Evolutionary conservation across 768 basidiomycete species (phyloP), one percentile per base, ranked within the genome.

Genomic region (Suillus clintonianus): DNA sequence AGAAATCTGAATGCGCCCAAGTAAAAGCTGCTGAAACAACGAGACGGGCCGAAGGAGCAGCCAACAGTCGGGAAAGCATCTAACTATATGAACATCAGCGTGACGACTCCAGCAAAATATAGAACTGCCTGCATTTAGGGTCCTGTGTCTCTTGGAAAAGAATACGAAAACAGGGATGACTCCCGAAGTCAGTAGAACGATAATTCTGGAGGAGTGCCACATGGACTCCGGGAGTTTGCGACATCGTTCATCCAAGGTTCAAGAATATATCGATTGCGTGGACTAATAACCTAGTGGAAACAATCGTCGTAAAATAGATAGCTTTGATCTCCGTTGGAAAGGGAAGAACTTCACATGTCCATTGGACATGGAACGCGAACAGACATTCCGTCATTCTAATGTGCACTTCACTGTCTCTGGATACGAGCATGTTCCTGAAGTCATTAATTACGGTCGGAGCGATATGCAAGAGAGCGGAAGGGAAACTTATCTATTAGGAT

Each of bases 31-130:
- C 22, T 56, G 55, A 39, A 56, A 15, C 15, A 39, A 24, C 36
- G 14, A 37, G 22, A 56, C 0, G 78, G 41, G 45, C 72, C 69
- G 13, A 51, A 61, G 2, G 63, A 70, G 7, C 65, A 70, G 4
- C 78, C 76, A 3, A 72, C 57, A 4, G 74, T 70, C 0, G 79
- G 79, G 2, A 79, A 72, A 7, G 50, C 51, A n/a, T 70, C 62
- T 9, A 74, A 62, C 75, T 76, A 47, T 15, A 34, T 19, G 34
- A 5, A 37, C 5, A 22, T 56, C 36, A 56, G 36, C 37, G 10
- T 17, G 2, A 24, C 22, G 8, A 24, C 34, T 5, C 22, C 22
- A 37, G 22, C 13, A 39, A 0, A 56, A 56, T 11, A 10, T 56
- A 56, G 22, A 15, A 24, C 15, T 24, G 8, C 36, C 15, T 56